These are phyloP conservation scores for Wallacemonas sp. DNA, from an alignment of 208 protist genomes.

Conservation along the genomic window DNA sequence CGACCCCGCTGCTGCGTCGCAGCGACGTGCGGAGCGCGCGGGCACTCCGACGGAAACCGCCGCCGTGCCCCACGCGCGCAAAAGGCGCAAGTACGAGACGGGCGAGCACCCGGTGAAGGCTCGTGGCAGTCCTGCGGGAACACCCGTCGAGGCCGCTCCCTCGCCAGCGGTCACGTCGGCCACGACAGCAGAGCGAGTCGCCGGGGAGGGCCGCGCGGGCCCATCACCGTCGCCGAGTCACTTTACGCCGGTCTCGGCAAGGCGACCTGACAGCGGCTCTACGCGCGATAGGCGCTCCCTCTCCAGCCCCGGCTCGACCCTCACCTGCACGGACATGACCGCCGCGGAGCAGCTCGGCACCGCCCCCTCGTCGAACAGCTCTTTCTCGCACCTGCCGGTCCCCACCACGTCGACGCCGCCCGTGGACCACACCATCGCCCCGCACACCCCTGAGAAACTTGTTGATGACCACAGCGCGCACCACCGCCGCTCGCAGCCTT, in stretches of 20 bases:
- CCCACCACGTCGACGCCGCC: background rate
- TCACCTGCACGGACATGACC: conserved; percentile 11
- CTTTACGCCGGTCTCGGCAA: no score
- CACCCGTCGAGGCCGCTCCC: no score
- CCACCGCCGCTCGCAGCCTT: background rate
- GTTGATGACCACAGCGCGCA: background rate
- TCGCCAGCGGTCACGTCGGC: no score
- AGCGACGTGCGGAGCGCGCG: background rate
- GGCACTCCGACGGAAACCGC: no score
- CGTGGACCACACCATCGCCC: background rate
- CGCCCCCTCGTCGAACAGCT: background rate
- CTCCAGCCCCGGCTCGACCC: background rate
- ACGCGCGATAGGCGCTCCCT: background rate
- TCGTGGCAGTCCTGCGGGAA: no score
- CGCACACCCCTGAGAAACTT: conserved; percentile 4
- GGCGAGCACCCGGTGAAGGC: no score
- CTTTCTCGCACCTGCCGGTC: background rate
- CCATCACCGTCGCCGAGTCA: no score
- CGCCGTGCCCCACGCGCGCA: background rate
- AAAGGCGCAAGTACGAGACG: background rate
- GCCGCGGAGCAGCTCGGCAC: background rate
- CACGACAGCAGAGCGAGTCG: no score
- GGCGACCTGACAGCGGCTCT: background rate
- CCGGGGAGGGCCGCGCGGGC: no score
- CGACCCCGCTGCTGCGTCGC: no score